Evolutionary conservation across 257 asterid species (phyloP), one percentile per base, ranked within the genome.

Genomic region (Cruciata laevipes): DNA sequence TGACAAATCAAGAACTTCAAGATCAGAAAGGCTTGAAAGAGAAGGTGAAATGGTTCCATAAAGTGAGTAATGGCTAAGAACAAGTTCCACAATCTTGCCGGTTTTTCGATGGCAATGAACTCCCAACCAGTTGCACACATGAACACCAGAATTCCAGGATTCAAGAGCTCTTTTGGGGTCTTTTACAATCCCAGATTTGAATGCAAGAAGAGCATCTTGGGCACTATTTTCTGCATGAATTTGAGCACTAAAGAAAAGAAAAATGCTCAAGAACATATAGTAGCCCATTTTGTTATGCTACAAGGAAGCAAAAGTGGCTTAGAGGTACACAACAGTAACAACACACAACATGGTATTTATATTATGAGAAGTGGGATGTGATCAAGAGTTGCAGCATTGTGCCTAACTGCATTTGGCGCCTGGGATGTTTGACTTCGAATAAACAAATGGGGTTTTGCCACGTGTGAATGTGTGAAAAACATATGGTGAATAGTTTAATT

Each of bases 391-490:
- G 55, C 33, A 25, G 65, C 16, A 27, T 55, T 47, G 6, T 72
- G 17, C 35, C 96, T 88, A 90, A 90, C 91, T 76, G 83, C 76
- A 42, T 76, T 78, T 80, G 89, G 88, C 86, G 91, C 87, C 89
- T 42, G 75, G 76, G 73, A 80, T 75, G 24, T 78, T 86, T 84
- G 90, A 86, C 89, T 66, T 67, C 66, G 61, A 64, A 44, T 64
- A 17, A 30, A 60, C 65, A 11, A 83, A 79, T 78, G 31, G 69
- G 31, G 7, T 18, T n/a, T 30, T 18, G 75, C 79, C 92, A 80
- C 83, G 77, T 87, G 95, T 73, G 79, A 44, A 77, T 37, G 71
- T 18, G 0, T 70, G 60, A 27, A 68, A 69, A 72, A 77, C 77
- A 76, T 56, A 77, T 78, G 47, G 47, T 33, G 4, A 53, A 53